These are phyloP conservation scores for Areca catechu DNA, from an alignment of 176 grass and related monocot genomes.

Conservation along the genomic window DNA sequence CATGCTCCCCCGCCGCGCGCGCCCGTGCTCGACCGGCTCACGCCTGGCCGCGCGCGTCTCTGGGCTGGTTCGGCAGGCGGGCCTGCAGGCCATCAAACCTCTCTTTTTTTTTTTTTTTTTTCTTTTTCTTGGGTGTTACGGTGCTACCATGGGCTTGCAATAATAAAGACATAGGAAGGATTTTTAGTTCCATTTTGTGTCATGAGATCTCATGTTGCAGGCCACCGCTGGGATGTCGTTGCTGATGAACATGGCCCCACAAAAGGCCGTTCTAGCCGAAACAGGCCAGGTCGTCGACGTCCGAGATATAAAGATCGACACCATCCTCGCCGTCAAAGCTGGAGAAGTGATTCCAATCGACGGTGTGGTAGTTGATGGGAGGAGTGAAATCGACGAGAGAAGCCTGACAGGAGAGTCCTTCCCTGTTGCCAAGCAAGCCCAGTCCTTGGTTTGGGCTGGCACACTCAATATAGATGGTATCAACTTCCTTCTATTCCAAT, in stretches of 20 bases:
- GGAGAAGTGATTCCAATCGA: constrained; percentile 80
- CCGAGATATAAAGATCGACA: constrained; percentile 67
- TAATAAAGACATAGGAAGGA: no score
- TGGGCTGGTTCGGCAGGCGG: no score
- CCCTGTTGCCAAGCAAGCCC: constrained; percentile 60
- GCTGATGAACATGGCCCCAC: constrained; percentile 82
- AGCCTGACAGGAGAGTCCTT: constrained; percentile 90
- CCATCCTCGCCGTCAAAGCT: constrained; percentile 73
- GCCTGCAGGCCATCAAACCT: no score
- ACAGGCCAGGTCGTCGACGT: constrained; percentile 49
- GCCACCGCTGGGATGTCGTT: constrained; percentile 80
- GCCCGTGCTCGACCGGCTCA: no score
- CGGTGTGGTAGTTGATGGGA: constrained; percentile 64
- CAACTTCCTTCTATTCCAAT: background rate
- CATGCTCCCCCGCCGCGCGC: no score
- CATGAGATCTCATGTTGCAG: constrained; percentile 20
- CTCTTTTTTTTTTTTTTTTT: no score
- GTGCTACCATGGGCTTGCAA: no score
- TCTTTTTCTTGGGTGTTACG: no score
- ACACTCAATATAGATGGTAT: constrained; percentile 90
- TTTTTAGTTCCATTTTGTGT: no score
- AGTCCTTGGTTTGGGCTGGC: constrained; percentile 88
- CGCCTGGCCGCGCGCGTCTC: no score
- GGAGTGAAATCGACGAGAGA: constrained; percentile 75
- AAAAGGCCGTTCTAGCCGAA: constrained; percentile 78